Base-by-base conservation (phyloP, 352 stramenopile genomes). In the Thalassiosira hispida region DNA sequence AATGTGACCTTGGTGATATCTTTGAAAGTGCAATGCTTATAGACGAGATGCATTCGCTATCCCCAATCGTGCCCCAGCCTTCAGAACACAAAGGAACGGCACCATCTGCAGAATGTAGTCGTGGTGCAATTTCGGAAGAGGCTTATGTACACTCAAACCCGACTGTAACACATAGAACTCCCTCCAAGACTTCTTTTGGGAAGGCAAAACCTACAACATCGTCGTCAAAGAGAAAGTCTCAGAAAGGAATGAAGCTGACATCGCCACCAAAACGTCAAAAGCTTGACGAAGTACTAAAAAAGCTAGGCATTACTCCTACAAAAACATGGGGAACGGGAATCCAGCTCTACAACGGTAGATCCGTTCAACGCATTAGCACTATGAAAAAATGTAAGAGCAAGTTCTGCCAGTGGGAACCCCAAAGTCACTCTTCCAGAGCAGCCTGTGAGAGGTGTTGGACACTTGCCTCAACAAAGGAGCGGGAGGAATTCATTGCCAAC, bases 361-460 rank as follows among this genome's bases (percentile, higher is more conserved):
- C 64, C 9, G 33, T 57, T 1, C 51, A 73, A 56, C 46, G 40
- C n/a, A 73, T 64, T 7, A 20, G n/a, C 25, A 40, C 53, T 46
- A 38, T 73, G 1, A 57, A 46, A 22, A 63, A 64, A 35, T 73
- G 64, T 51, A 73, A 53, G 9, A 40, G 62, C 14, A 31, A 25
- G 16, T n/a, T 63, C 27, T 73, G 64, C 51, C 20, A 40, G 57
- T 73, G 64, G 64, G 18, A 65, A 18, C 64, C 64, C 12, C 40
- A 20, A 33, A 14, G 46, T 9, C 35, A 57, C 25, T 63, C 18
- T 14, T 38, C 1, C 16, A 63, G 40, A 22, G 64, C 29, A 46
- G 51, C 64, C 18, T 73, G 64, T 40, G 64, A 63, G 31, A 64
- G 64, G 57, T 73, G 64, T 25, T 73, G 64, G 64, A 64, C 52